Conservation (phyloP, 2,329 filamentous ascomycete genomes). For the Penicillium sp. region DNA sequence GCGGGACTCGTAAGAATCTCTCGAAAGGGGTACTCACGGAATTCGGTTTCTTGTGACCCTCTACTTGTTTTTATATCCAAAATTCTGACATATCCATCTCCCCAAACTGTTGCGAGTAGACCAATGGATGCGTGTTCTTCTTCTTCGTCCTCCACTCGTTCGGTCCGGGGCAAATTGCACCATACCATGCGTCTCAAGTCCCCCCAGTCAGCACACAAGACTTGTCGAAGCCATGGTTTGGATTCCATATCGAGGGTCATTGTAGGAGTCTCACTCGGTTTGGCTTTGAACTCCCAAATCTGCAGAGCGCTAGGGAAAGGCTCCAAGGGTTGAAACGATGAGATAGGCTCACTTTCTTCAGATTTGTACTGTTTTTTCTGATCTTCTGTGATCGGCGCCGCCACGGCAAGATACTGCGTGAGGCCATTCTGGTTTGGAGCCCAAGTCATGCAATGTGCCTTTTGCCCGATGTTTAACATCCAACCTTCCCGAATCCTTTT, state of each 20-base stretch:
- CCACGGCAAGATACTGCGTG: conserved; percentile 59
- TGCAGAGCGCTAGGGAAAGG: conserved; percentile 55
- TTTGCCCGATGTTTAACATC: conserved; percentile 57
- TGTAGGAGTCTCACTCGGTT: conserved; percentile 28
- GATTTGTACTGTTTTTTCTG: conserved; percentile 36
- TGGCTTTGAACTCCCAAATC: conserved; percentile 57
- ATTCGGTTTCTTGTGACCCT: conserved; percentile 32
- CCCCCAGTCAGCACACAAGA: conserved; percentile 60
- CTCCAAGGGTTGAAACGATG: conserved; percentile 53
- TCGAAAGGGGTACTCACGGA: conserved; percentile 26
- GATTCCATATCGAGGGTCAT: conserved; percentile 45
- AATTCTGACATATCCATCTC: conserved; percentile 58
- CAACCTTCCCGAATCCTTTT: conserved; percentile 47
- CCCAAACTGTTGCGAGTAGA: conserved; percentile 57
- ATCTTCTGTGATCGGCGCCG: conserved; percentile 40
- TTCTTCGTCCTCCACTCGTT: conserved; percentile 32
- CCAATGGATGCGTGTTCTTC: conserved; percentile 44
- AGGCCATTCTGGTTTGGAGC: conserved; percentile 45
- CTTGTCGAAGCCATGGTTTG: conserved; percentile 49
- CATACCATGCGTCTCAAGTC: conserved; percentile 56
- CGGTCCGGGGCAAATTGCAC: conserved; percentile 51
- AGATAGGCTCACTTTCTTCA: conserved; percentile 38
- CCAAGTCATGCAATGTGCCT: conserved; percentile 52
- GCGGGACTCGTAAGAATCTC: neutral
- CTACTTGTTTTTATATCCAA: conserved; percentile 49